Evolutionary conservation across 208 protist genomes (phyloP), one percentile per base, ranked within the genome.

Genomic region (Wallacemonas sp.): DNA sequence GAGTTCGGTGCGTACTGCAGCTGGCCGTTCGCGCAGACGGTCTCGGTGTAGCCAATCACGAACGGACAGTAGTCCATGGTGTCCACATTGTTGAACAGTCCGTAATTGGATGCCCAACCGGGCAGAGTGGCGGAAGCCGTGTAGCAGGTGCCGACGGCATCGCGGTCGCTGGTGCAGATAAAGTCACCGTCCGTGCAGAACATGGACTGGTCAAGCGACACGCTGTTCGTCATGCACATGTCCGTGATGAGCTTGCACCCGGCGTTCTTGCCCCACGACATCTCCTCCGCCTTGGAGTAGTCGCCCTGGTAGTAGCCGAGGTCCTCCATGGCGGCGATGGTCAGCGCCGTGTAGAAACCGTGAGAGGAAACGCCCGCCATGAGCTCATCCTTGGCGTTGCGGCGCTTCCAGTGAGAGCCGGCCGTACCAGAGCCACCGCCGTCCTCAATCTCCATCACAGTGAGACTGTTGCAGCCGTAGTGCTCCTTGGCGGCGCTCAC

Each of bases 251-350:
- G 69, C 8, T 2, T 18, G 48, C 84, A 90, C 12, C 87, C 87
- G 0, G 49, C 18, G 10, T 79, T 61, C 16, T 70, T 57, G 44
- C 89, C 86, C 86, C 84, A 95, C 11, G 36, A 10, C 63, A 92
- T 77, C 2, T 33, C 41, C 26, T 88, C 73, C 3, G 70, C 75
- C 44, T 68, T 72, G 14, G 5, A 63, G 59, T 75, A 87, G 49
- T 79, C 66, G 16, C 55, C 80, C 8, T 52, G 32, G 70, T 93
- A 95, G 36, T 68, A 83, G 8, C 77, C 77, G 7, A 84, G 49
- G 63, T 90, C 84, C 11, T 88, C 61, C n/a, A 95, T 79, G 2
- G 79, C 45, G 0, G 87, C 67, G 38, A 95, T 63, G 10, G 89
- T 95, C 3, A 95, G 38, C 3, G 57, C 74, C 49, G 25, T 82